phyloP scores from a whole-genome alignment of 495 filamentous ascomycete genomes.

The Arthonia radiata region DNA sequence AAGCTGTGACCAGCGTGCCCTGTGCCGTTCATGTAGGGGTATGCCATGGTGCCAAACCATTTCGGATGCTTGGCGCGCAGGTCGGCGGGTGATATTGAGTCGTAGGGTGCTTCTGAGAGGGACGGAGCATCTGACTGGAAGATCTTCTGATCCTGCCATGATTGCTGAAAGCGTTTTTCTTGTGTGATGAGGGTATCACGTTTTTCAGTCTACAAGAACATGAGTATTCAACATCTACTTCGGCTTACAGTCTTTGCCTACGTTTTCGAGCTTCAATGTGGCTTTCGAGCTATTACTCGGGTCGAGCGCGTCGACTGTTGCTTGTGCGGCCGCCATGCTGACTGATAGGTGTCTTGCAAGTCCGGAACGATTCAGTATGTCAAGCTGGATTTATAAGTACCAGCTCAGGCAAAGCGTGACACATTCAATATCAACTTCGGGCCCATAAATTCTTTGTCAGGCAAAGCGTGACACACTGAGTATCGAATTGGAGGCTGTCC shows the following conservation, averaged over 20 bases:
- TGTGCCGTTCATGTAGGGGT: constrained; percentile 91
- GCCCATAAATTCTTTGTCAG: too few species aligned
- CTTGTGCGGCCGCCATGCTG: constrained; percentile 28
- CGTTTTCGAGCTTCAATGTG: constrained; percentile 53
- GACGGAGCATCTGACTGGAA: constrained; percentile 75
- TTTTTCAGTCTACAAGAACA: constrained; percentile 50
- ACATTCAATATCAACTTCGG: too few species aligned
- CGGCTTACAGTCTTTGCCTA: constrained; percentile 15
- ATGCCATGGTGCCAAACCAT: constrained; percentile 84
- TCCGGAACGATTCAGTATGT: too few species aligned
- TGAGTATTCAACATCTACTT: constrained; percentile 7
- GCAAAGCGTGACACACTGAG: too few species aligned
- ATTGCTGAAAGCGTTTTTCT: constrained; percentile 77
- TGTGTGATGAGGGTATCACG: constrained; percentile 64
- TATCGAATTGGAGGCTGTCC: too few species aligned
- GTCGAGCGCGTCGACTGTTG: constrained; percentile 30
- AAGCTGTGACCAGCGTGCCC: constrained; percentile 84
- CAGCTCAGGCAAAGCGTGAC: too few species aligned
- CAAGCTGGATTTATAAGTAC: too few species aligned
- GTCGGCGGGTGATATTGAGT: constrained; percentile 40
- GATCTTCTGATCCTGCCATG: constrained; percentile 54
- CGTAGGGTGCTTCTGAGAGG: constrained; percentile 43
- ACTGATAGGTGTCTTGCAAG: too few species aligned
- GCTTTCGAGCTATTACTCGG: constrained; percentile 35
- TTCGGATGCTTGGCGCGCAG: constrained; percentile 66